Evolutionary conservation across 2,329 filamentous ascomycete species (phyloP), one percentile per base, ranked within the genome.

Genomic region (Cryphonectria naterciae): DNA sequence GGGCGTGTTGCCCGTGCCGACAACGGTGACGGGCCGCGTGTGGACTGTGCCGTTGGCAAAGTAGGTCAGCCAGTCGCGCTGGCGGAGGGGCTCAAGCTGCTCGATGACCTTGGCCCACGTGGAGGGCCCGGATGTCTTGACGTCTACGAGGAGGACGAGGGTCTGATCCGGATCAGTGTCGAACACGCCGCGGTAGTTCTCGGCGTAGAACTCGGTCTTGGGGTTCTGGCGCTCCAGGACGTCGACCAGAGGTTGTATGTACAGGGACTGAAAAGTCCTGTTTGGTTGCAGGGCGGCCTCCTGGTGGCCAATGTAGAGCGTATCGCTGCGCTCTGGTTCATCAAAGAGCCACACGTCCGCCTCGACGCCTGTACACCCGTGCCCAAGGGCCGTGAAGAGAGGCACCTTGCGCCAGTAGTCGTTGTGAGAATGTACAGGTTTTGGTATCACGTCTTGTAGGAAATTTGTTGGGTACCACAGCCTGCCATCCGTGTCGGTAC

Each of bases 351-450:
- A 93, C 32, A 93, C 86, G 76, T 93, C 92, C 2, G 89, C 90
- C 79, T 93, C 91, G 4, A 92, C 83, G 13, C 89, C 86, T 7
- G 87, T 86, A 74, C 88, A 91, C 8, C 89, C 88, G 6, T 85
- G 85, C 10, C 81, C 78, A 1, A 91, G 78, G 32, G 91, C 91
- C 15, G 88, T 88, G 75, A 87, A 90, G 4, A 93, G 82, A 0
- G 91, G 90, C 0, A 87, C 82, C 25, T 83, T 82, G 65, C 89
- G 86, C 88, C 88, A 91, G 78, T 93, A 93, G 78, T 93, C 91
- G 75, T 93, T 92, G 77, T 93, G 90, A 1, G 87, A 90, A 77
- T 92, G 89, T 73, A 89, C 91, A 1, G 83, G 81, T 41, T 90
- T 84, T 1, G 89, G 88, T 2, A 82, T 58, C 52, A 73, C 72